phyloP scores from a whole-genome alignment of 2,329 filamentous ascomycete genomes.

The Grosmannia penicillata region DNA sequence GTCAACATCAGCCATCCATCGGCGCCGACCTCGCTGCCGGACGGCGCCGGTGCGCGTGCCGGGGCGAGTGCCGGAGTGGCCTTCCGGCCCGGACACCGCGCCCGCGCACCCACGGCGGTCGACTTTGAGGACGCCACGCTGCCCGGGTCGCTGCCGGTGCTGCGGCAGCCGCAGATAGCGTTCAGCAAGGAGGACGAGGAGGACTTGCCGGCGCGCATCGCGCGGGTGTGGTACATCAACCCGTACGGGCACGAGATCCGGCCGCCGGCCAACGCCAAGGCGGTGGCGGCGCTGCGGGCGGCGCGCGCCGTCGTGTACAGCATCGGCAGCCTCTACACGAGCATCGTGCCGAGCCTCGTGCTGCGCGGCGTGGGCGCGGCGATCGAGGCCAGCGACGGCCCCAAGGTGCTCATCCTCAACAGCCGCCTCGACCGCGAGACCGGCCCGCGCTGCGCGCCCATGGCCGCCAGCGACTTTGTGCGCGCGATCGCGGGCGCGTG shows the following conservation, averaged over 20 bases:
- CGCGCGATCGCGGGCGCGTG: conserved; percentile 64
- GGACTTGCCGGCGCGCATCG: conserved; percentile 63
- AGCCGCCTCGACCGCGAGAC: conserved; percentile 77
- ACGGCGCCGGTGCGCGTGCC: conserved; percentile 16
- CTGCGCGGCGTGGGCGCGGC: conserved; percentile 58
- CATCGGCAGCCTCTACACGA: conserved; percentile 89
- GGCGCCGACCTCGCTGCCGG: conserved; percentile 40
- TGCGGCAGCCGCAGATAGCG: conserved; percentile 66
- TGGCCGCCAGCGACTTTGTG: conserved; percentile 69
- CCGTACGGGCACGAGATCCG: conserved; percentile 95
- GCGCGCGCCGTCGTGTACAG: conserved; percentile 69
- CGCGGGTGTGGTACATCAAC: conserved; percentile 91
- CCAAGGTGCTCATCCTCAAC: conserved; percentile 76
- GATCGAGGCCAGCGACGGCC: conserved; percentile 55
- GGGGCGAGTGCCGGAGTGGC: too few species aligned
- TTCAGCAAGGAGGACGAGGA: conserved; percentile 67
- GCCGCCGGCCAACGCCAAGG: conserved; percentile 68
- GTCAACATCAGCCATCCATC: conserved; percentile 84
- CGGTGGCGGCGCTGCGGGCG: conserved; percentile 49
- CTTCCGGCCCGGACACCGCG: too few species aligned
- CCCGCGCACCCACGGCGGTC: conserved; percentile 30
- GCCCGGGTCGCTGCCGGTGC: conserved; percentile 63
- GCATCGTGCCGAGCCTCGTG: conserved; percentile 69
- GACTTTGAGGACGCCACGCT: conserved; percentile 72
- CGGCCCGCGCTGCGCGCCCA: conserved; percentile 48